Evolutionary conservation across 2,329 filamentous ascomycete genomes (phyloP).

Genomic region (Aschersonia sp.): DNA sequence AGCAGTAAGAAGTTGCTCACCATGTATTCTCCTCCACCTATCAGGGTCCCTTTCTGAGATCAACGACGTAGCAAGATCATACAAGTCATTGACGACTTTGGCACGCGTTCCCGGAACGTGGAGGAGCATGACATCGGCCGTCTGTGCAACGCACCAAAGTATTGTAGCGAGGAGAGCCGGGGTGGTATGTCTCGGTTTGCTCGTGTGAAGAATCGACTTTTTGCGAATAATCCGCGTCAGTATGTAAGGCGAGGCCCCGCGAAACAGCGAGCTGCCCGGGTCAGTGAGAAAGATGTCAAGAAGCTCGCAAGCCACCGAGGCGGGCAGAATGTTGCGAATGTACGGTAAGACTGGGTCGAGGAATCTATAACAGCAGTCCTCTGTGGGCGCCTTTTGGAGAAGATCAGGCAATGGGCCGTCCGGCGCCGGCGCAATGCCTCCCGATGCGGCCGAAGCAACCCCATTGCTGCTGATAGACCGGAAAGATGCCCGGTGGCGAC

Average conservation of each 20-base stretch:
- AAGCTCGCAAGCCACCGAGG: conserved; percentile 28
- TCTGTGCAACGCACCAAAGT: conserved; percentile 32
- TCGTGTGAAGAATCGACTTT: conserved; percentile 24
- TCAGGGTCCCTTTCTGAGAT: conserved; percentile 21
- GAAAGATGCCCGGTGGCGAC: conserved; percentile 7
- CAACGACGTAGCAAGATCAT: conserved; percentile 18
- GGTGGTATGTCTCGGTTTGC: conserved; percentile 23
- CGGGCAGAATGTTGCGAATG: conserved; percentile 22
- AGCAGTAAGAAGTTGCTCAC: conserved; percentile 6
- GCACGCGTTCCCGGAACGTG: conserved; percentile 24
- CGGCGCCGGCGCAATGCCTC: conserved; percentile 5
- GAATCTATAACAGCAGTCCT: conserved; percentile 23
- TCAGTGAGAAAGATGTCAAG: conserved; percentile 33
- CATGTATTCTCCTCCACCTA: conserved; percentile 20
- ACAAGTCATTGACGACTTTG: conserved; percentile 22
- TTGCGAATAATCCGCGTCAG: conserved; percentile 30
- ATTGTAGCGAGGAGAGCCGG: conserved; percentile 31
- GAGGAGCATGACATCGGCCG: conserved; percentile 27
- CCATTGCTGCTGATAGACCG: conserved; percentile 7
- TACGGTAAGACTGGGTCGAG: conserved; percentile 24
- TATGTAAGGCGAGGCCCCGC: conserved; percentile 30
- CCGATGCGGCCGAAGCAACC: conserved; percentile 7
- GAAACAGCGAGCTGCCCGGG: conserved; percentile 26
- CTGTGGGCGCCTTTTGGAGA: conserved; percentile 12
- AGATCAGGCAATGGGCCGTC: conserved; percentile 9